Conservation (phyloP, 768 basidiomycete species). For the Wakefieldia striispora region DNA sequence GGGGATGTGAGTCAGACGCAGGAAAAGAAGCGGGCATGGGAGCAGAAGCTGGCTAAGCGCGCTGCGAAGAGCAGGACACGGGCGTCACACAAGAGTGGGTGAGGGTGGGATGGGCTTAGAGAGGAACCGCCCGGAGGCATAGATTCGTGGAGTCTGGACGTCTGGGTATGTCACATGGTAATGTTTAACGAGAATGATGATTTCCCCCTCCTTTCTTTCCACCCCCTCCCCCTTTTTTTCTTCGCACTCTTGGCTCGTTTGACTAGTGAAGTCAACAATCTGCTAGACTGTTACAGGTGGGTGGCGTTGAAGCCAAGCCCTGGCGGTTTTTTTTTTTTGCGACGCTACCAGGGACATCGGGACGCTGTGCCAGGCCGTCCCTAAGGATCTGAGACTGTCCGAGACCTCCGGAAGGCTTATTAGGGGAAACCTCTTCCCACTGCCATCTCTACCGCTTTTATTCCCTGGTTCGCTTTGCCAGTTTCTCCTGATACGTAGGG, state of each 20-base stretch:
- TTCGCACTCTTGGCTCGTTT: background rate
- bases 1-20: slow-evolving; percentile 67
- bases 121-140: no score
- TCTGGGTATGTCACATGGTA: slow-evolving; percentile 10
- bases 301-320: background rate
- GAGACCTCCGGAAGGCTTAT: no score
- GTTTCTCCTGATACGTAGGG: no score
- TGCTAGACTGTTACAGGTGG: background rate
- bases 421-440: no score
- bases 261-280: background rate
- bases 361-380: no score
- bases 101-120: background rate
- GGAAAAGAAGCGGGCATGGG: slow-evolving; percentile 55
- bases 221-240: no score
- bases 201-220: background rate
- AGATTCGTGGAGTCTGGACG: background rate
- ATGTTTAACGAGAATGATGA: slow-evolving; percentile 1
- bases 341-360: no score
- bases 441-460: no score
- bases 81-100: slow-evolving; percentile 22
- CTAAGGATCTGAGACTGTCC: no score
- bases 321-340: background rate
- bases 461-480: no score
- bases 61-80: slow-evolving; percentile 33
- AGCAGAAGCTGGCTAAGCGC: slow-evolving; percentile 39